A percentile compares a stretch with the other conserved stretches of the same genome.
These are phyloP conservation scores for Ascoidea tarda DNA, from an alignment of 805 yeast species.

Conservation along the genomic window DNA sequence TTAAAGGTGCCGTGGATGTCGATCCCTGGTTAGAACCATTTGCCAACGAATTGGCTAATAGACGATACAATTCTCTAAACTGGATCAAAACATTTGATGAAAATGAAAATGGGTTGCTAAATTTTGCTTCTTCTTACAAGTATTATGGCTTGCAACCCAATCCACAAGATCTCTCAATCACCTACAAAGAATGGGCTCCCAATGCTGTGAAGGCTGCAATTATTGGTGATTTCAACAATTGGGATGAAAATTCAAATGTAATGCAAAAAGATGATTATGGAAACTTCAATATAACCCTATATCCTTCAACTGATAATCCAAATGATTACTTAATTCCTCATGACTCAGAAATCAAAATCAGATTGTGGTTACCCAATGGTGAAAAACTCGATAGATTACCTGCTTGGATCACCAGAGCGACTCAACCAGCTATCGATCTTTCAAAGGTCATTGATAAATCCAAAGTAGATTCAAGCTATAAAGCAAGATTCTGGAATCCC, in stretches of 20 bases:
- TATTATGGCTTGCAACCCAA: constrained; percentile 65
- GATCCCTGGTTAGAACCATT: constrained; percentile 87
- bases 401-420: constrained; percentile 80
- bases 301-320: constrained; percentile 25
- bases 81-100: constrained; percentile 44
- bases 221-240: constrained; percentile 86
- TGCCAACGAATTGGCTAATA: constrained; percentile 47
- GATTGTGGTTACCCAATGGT: constrained; percentile 52
- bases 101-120: constrained; percentile 48
- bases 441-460: constrained; percentile 24
- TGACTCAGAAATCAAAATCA: constrained; percentile 63
- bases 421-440: constrained; percentile 31
- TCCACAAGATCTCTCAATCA: constrained; percentile 33
- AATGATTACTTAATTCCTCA: constrained; percentile 64
- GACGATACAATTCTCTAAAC: constrained; percentile 51
- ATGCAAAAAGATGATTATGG: constrained; percentile 58
- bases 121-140: constrained; percentile 68
- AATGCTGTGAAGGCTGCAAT: constrained; percentile 62
- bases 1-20: constrained; percentile 47
- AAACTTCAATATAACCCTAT: constrained; percentile 47
- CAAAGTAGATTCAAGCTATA: constrained; percentile 37
- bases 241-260: constrained; percentile 48
- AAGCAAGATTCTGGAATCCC: constrained; percentile 93
- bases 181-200: constrained; percentile 81
- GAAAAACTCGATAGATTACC: constrained; percentile 69